Evolutionary conservation across 108 stramenopile species (phyloP).

Genomic region (Cyclotella baltica): DNA sequence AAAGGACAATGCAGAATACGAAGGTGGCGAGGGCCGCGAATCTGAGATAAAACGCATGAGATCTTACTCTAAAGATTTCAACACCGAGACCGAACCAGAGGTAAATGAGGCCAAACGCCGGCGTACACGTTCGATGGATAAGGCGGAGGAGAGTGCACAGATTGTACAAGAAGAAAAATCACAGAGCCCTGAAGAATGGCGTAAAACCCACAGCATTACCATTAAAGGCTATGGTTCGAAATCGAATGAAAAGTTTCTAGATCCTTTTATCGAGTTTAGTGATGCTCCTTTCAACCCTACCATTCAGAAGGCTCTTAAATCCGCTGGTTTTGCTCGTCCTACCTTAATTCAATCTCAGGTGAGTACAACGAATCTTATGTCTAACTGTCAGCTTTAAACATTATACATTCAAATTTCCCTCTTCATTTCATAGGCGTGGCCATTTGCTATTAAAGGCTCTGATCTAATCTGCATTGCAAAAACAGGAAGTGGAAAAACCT

Average conservation of each 20-base stretch:
- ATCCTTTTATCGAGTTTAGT: conserved; percentile 78
- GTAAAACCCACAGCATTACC: conserved; percentile 75
- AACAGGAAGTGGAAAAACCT: conserved; percentile 97
- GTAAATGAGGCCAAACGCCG: conserved; percentile 49
- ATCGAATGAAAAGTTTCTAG: conserved; percentile 44
- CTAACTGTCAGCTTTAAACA: too few relatives aligned
- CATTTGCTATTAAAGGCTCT: conserved; percentile 85
- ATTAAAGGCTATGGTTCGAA: conserved; percentile 69
- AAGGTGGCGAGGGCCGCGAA: conserved; percentile 63
- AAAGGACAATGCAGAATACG: conserved; percentile 61
- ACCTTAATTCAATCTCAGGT: conserved; percentile 89
- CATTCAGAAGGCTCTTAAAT: conserved; percentile 69
- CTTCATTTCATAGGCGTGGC: conserved; percentile 78
- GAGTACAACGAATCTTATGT: too few relatives aligned
- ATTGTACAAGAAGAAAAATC: conserved; percentile 50
- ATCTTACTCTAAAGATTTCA: conserved; percentile 74
- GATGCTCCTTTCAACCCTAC: conserved; percentile 78
- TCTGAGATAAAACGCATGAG: conserved; percentile 83
- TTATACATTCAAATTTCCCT: conserved; percentile 3
- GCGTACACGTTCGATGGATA: conserved; percentile 89
- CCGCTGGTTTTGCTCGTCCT: conserved; percentile 87
- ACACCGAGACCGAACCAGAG: conserved; percentile 32
- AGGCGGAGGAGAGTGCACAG: conserved; percentile 66
- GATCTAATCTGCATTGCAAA: conserved; percentile 99
- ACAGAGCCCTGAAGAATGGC: conserved; percentile 81